Evolutionary conservation across 176 grass and related monocot species (phyloP), one percentile per base, ranked within the genome.

Genomic region (Oryza glumipatula): DNA sequence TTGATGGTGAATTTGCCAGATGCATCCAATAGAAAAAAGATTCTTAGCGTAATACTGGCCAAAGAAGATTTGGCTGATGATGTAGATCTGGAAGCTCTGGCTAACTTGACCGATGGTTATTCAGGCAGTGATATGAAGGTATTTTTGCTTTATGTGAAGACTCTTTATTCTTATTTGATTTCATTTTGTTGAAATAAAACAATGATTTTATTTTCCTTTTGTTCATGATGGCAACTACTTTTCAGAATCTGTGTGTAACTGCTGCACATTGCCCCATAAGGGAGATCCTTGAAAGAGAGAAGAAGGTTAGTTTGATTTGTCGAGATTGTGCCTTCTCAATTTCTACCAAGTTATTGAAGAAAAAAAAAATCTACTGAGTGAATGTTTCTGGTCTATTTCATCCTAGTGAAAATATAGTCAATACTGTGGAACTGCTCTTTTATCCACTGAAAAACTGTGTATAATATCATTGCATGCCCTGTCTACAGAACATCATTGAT

Each of bases 1-100:
- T 94, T 98, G 86, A 98, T 98, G 96, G 96, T 98, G 88, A 92
- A 98, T 70, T 92, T 98, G 80, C 96, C 96, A 70, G 96, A 95
- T 36, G 85, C 88, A 52, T 75, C 86, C 16, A 98, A 98, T 73
- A 90, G 96, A 84, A 94, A 90, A 78, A 98, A 94, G 84, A 98
- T 98, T 88, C 83, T 98, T 56, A 78, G 88, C 66, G 88, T 98
- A 78, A 98, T 98, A 92, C 78, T 98, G 69, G 93, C 88, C 32
- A 98, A 98, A 88, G 96, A 98, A 88, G 93, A 95, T 68, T 91
- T 98, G 69, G 83, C 87, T 1, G 83, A 80, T 56, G 85, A 91
- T 92, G 89, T 92, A 66, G 91, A 98, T 84, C 78, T 94, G 76
- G 93, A 98, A 17, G 91, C 83, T 72, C 36, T 94, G 66, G 89